phyloP scores from a whole-genome alignment of 805 yeast genomes.

The Kurtzmaniella cleridarum region DNA sequence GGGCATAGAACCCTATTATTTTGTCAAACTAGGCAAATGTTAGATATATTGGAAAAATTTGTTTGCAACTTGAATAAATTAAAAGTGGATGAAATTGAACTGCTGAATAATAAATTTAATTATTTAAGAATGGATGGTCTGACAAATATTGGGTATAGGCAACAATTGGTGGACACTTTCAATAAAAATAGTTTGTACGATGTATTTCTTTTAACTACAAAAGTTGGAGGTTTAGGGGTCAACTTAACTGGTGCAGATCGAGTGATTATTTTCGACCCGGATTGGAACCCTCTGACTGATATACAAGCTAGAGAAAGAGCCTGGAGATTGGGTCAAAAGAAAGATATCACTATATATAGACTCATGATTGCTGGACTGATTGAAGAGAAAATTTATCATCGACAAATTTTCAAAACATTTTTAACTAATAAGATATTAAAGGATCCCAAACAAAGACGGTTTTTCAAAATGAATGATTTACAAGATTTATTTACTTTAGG shows the following conservation, averaged over 20 bases:
- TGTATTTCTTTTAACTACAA: conserved; percentile 81
- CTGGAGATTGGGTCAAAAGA: conserved; percentile 93
- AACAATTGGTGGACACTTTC: conserved; percentile 73
- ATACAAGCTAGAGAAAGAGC: conserved; percentile 95
- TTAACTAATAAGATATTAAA: conserved; percentile 88
- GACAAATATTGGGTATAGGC: conserved; percentile 74
- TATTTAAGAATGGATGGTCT: conserved; percentile 93
- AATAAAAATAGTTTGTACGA: conserved; percentile 54
- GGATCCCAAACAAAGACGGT: conserved; percentile 91
- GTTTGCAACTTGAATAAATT: conserved; percentile 34
- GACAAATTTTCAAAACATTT: conserved; percentile 94
- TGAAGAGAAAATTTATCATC: conserved; percentile 93
- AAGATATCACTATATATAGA: conserved; percentile 85
- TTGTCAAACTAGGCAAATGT: conserved; percentile 91
- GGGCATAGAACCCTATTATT: conserved; percentile 80
- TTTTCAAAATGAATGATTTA: conserved; percentile 86
- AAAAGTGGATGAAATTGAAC: conserved; percentile 5
- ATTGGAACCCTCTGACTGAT: conserved; percentile 98
- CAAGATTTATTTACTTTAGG: conserved; percentile 87
- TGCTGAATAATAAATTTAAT: conserved; percentile 19
- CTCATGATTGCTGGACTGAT: conserved; percentile 92
- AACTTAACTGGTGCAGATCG: conserved; percentile 93
- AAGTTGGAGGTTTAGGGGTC: conserved; percentile 95
- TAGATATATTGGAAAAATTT: conserved; percentile 75
- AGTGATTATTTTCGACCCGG: conserved; percentile 92